These are phyloP conservation scores for Hexamita inflata DNA, from an alignment of 208 protist genomes.

Conservation along the genomic window DNA sequence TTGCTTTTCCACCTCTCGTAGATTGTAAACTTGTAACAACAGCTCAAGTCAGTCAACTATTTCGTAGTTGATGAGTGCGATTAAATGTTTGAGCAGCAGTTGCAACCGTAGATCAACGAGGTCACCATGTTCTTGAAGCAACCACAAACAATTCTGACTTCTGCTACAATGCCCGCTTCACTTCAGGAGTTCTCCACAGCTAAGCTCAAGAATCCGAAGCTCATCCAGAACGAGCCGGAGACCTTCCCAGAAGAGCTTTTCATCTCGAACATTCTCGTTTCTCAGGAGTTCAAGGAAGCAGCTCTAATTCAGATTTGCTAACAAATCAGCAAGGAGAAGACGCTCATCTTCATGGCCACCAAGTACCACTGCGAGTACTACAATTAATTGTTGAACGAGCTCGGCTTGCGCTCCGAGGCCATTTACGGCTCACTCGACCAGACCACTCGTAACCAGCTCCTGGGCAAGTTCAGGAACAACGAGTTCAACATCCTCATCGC, in stretches of 20 bases:
- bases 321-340: background rate
- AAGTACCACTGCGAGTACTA: constrained; percentile 11
- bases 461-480: background rate
- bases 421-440: constrained; percentile 30
- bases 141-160: background rate
- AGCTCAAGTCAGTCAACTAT: constrained; percentile 25
- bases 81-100: constrained; percentile 16
- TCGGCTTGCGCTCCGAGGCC: background rate
- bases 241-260: constrained; percentile 1
- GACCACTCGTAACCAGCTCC: background rate
- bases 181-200: background rate
- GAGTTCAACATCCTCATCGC: constrained; percentile 27
- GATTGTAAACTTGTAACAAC: background rate
- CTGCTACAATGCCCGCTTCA: background rate
- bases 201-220: background rate
- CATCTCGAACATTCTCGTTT: background rate
- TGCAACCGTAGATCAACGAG: background rate
- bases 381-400: background rate
- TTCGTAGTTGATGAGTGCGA: constrained; percentile 28
- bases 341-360: constrained; percentile 9
- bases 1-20: background rate
- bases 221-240: background rate
- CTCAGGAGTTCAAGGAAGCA: background rate
- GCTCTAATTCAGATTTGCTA: background rate
- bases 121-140: background rate